Evolutionary conservation across 73 alveolate species (phyloP).

Genomic region (Symbiodinium natans): DNA sequence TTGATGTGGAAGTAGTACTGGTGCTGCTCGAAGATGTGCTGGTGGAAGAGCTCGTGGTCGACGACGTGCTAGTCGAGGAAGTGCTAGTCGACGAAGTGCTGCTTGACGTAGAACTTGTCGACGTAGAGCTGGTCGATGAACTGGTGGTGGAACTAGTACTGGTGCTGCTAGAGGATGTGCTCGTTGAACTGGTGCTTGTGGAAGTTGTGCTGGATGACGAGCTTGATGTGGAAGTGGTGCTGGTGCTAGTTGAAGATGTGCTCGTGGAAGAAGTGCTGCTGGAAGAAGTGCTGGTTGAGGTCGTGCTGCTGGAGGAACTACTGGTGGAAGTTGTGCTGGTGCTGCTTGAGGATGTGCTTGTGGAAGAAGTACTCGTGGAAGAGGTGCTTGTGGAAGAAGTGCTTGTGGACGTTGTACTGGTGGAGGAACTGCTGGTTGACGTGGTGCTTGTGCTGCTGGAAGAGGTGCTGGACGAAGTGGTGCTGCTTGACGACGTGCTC

Average conservation of each 20-base stretch:
- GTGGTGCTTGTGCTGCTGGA: neutral
- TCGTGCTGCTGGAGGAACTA: neutral
- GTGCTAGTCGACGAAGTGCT: neutral
- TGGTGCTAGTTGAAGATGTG: slow-evolving; percentile 21
- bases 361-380: neutral
- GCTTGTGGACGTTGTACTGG: slow-evolving; percentile 1
- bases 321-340: slow-evolving; percentile 20
- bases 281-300: neutral
- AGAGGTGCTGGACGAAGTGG: neutral
- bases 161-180: neutral
- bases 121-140: neutral
- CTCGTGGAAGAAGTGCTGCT: slow-evolving; percentile 24
- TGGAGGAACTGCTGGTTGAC: neutral
- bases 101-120: neutral
- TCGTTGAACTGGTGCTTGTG: too few relatives aligned
- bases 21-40: neutral
- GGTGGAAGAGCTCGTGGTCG: neutral
- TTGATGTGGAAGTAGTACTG: neutral
- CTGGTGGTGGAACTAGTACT: neutral
- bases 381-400: slow-evolving; percentile 9
- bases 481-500: neutral
- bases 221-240: slow-evolving; percentile 1
- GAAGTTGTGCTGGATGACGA: neutral
- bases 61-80: neutral
- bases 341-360: neutral